Base-by-base conservation (phyloP, 441 rosid genomes). In the Aquilaria agallochum region DNA sequence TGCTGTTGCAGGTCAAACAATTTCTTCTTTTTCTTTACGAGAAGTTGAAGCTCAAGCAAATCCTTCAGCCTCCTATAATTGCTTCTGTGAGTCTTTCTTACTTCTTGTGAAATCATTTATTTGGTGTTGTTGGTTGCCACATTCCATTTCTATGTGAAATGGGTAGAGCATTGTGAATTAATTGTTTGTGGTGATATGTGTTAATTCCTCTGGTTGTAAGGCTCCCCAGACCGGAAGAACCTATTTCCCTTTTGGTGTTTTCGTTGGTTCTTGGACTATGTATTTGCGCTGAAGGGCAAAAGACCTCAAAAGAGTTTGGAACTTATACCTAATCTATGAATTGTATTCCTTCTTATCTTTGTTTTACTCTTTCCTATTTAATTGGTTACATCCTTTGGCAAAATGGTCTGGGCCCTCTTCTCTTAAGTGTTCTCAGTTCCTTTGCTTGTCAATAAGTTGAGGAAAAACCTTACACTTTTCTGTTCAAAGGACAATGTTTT, bases 11-110 rank as follows among this genome's bases (percentile, higher is more conserved):
- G 96, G 61, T 95, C 32, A 69, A 73, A 70, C 66, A 57, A 50
- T 31, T 95, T 66, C 75, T 88, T 9, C 68, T 56, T 53, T 85
- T 77, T 46, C 50, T 91, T 44, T 87, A 78, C 56, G 84, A 91
- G 55, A 94, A 87, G 73, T 77, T 90, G 82, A 94, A 88, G 82
- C 89, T 94, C 65, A 87, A 94, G 81, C 99, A 89, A 84, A 82
- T 94, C 65, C 83, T 91, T 78, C 96, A 91, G 61, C 97, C 97
- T 51, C 85, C 99, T 40, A 94, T 94, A 55, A 71, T 91, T 83
- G 96, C 97, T 73, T 94, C 99, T 2, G 96, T 94, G 77, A 82
- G 94, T 79, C 65, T 50, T 63, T 62, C 56, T 12, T 14, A 55
- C 47, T 0, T 9, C 45, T 56, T 15, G 2, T 56, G 56, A 34